Evolutionary conservation across 2,329 filamentous ascomycete species (phyloP), one percentile per base, ranked within the genome.

Genomic region (Shiraia sp.): DNA sequence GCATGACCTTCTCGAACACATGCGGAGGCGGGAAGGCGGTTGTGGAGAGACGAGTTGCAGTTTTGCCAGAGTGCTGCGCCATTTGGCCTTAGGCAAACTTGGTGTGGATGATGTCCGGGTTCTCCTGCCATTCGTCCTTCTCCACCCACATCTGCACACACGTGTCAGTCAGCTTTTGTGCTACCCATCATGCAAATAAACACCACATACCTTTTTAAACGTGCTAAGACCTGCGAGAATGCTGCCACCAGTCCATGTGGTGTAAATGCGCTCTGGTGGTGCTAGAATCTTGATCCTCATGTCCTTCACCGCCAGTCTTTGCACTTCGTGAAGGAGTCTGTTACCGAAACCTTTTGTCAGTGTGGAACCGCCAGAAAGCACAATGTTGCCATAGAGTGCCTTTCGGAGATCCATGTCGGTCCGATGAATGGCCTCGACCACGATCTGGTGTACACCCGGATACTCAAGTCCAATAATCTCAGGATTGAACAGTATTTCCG

Each of bases 271-370:
- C 78, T 99, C 93, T 5, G 93, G 92, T 40, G 93, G 93, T 39
- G 93, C 93, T 75, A 95, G 96, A 66, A 99, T 99, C 79, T 96
- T 96, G 76, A 99, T 97, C 63, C 91, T 85, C 92, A 96, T 99
- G 70, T 99, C 93, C 78, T 96, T 96, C 58, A 97, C 90, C 9
- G 93, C 93, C 61, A 97, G 76, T 68, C 86, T 81, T 74, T 96
- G 93, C 55, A 97, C 87, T 74, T 99, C 93, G 57, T 88, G 85
- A 66, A 99, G 78, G 58, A 99, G 75, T 36, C 93, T 82, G 72
- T 97, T 93, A 42, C 92, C 92, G 66, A 99, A 99, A 31, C 93
- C 93, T 75, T 93, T 96, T 59, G 91, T 97, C 66, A 99, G 78
- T 17, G 93, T 99, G 63, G 90, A 95, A 39, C 93, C 93, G 49